Percentiles rank a stretch among this genome's conserved stretches.
Evolutionary conservation across 2,329 filamentous ascomycete genomes (phyloP).

Genomic region (Achaetomium macrosporum): DNA sequence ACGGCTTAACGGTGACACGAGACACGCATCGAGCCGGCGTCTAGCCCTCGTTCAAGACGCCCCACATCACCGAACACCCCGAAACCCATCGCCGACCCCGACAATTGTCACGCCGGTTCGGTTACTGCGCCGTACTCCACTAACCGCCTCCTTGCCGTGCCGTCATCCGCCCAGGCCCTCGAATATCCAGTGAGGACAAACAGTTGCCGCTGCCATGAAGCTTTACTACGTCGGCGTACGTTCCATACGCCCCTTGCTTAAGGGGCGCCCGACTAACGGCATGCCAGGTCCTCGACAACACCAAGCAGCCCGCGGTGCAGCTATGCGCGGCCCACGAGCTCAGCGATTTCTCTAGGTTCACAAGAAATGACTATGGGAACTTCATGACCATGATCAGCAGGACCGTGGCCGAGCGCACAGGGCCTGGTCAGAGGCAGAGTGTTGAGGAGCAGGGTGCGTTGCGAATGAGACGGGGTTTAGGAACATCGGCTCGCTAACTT

Average conservation of each 20-base stretch:
- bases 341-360: slow-evolving; percentile 25
- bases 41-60: slow-evolving; percentile 3
- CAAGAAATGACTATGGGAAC: slow-evolving; percentile 45
- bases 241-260: slow-evolving; percentile 6
- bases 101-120: not conserved
- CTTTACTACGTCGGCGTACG: slow-evolving; percentile 81
- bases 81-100: slow-evolving; percentile 11
- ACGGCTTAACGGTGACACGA: not conserved
- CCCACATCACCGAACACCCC: slow-evolving; percentile 14
- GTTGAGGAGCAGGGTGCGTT: slow-evolving; percentile 69
- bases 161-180: not conserved
- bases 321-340: slow-evolving; percentile 27
- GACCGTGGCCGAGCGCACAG: slow-evolving; percentile 79
- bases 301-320: slow-evolving; percentile 22
- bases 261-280: slow-evolving; percentile 12
- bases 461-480: not conserved
- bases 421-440: slow-evolving; percentile 73
- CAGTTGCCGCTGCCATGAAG: slow-evolving; percentile 61
- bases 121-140: slow-evolving; percentile 4
- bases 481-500: slow-evolving; percentile 1
- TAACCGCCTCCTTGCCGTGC: not conserved
- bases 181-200: not conserved
- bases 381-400: slow-evolving; percentile 84
- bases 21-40: not conserved
- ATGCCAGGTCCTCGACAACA: slow-evolving; percentile 21